phyloP scores from a whole-genome alignment of 345 rosid genomes.

The Gynandropsis gynandra region DNA sequence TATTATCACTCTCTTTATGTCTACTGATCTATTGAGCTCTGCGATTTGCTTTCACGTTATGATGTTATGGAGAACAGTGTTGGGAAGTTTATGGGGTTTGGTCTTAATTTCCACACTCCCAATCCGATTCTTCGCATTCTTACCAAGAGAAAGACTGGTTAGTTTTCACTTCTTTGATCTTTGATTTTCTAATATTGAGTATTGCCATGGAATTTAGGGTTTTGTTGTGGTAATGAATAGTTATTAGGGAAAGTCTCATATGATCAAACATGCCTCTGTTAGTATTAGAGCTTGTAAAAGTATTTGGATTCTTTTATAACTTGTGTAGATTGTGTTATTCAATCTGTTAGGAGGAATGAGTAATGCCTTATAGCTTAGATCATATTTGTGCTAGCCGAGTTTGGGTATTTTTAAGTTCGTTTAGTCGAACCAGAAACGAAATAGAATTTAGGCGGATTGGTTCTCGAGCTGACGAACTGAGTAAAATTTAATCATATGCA shows the following conservation, averaged over 20 bases:
- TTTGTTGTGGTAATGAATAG: neutral
- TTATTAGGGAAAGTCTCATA: neutral
- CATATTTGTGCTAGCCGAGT: no score
- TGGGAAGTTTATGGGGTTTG: conserved; percentile 36
- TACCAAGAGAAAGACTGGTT: conserved; percentile 66
- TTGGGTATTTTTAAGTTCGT: no score
- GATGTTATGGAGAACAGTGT: conserved; percentile 38
- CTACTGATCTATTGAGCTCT: conserved; percentile 44
- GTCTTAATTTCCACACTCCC: conserved; percentile 45
- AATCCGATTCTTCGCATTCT: conserved; percentile 40
- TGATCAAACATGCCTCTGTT: neutral
- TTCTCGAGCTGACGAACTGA: no score
- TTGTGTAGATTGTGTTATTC: neutral
- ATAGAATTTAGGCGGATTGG: no score
- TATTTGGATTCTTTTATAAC: neutral
- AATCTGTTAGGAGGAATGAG: no score
- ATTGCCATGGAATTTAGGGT: neutral
- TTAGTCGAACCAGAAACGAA: no score
- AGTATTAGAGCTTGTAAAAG: neutral
- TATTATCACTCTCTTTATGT: conserved; percentile 37
- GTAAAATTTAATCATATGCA: no score
- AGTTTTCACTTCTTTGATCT: conserved; percentile 17
- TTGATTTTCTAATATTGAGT: conserved; percentile 1
- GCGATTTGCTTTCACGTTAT: conserved; percentile 41
- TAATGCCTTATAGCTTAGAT: no score